Evolutionary conservation across 169 alveolate genomes (phyloP).

Genomic region (Eimeria praecox): DNA sequence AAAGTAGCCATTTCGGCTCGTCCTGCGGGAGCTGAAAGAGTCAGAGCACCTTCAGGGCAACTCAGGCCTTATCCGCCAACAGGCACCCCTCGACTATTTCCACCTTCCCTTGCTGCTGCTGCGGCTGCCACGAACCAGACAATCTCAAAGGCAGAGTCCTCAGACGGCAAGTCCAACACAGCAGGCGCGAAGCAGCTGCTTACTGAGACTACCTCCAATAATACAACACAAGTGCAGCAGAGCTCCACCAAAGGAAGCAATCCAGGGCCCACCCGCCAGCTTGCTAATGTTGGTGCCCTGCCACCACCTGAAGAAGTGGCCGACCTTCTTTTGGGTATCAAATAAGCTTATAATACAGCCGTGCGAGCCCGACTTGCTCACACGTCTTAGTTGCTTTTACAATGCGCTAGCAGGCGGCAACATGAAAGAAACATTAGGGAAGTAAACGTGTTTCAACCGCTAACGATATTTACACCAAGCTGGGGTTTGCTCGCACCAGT

Average conservation of each 20-base stretch:
- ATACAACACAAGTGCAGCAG: neutral
- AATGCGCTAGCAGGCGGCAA: neutral
- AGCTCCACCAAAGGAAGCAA: neutral
- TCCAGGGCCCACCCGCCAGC: neutral
- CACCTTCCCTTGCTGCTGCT: conserved; percentile 6
- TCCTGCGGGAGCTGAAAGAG: neutral
- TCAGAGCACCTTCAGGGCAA: neutral
- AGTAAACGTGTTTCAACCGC: neutral
- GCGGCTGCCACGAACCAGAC: neutral
- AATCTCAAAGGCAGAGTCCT: neutral
- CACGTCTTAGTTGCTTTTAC: neutral
- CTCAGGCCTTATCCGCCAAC: neutral
- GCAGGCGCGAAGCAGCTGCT: neutral
- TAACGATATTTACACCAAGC: neutral
- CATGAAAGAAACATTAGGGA: neutral
- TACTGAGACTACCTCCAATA: neutral
- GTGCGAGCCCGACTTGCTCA: neutral
- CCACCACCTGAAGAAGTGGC: conserved; percentile 12
- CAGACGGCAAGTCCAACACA: neutral
- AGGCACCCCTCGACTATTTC: neutral
- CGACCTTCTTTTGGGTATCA: conserved; percentile 1
- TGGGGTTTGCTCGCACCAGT: neutral
- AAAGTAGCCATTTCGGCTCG: neutral
- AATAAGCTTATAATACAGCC: neutral
- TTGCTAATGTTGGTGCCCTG: neutral